phyloP scores from a whole-genome alignment of 148 eudicot species.

The Vaccinium vitisidaea region DNA sequence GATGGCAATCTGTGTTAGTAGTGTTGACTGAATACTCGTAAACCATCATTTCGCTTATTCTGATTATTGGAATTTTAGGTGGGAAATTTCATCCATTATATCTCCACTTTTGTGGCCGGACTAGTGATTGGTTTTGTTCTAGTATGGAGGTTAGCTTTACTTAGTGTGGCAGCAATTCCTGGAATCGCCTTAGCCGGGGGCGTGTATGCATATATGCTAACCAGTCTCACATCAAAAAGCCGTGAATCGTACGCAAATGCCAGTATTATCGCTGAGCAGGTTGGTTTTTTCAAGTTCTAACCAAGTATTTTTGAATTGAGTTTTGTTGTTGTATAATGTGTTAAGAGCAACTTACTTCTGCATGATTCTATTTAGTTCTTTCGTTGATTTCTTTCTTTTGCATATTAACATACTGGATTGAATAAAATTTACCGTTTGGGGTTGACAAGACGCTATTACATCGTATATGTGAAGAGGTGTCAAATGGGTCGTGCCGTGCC shows the following conservation, averaged over 20 bases:
- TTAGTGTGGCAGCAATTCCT: constrained; percentile 94
- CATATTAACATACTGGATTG: too few species aligned
- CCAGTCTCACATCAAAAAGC: constrained; percentile 92
- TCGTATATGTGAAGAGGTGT: not conserved
- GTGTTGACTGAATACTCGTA: too few species aligned
- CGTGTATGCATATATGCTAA: constrained; percentile 85
- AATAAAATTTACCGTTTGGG: not conserved
- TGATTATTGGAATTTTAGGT: constrained; percentile 45
- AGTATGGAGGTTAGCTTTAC: constrained; percentile 95
- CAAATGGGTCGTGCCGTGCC: too few species aligned
- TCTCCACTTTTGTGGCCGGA: constrained; percentile 95
- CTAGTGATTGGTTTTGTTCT: constrained; percentile 97
- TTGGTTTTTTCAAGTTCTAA: constrained; percentile 23
- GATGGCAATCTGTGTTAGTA: not conserved
- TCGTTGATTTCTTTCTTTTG: too few species aligned
- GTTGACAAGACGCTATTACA: not conserved
- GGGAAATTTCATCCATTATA: constrained; percentile 95
- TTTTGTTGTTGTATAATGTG: not conserved
- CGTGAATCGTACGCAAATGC: constrained; percentile 98
- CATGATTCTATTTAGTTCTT: too few species aligned
- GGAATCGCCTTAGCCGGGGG: constrained; percentile 99
- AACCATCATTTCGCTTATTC: not conserved
- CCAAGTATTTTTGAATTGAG: not conserved
- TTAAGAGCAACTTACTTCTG: not conserved
- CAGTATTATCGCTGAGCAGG: constrained; percentile 95